Conservation (phyloP, 1,284 basidiomycete species). For the Sutorius eximius region DNA sequence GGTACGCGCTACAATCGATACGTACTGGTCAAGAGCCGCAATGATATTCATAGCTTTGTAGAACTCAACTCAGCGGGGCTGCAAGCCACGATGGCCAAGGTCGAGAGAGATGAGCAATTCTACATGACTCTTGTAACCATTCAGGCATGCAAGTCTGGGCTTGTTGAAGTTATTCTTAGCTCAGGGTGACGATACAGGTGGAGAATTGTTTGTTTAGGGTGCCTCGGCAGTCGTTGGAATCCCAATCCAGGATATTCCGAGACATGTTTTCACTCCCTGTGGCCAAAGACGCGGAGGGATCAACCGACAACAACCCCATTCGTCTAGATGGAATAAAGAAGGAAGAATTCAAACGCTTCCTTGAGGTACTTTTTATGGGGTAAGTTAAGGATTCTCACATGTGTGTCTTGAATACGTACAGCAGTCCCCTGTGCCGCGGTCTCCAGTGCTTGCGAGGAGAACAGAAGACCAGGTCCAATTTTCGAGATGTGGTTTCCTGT, state of each 20-base stretch:
- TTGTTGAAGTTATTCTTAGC: background rate
- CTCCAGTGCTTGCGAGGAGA: slow-evolving; percentile 1
- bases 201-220: slow-evolving; percentile 24
- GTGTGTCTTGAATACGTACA: background rate
- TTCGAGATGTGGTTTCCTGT: slow-evolving; percentile 23
- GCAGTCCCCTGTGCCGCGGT: no score
- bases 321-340: slow-evolving; percentile 17
- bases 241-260: slow-evolving; percentile 22
- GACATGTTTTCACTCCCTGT: slow-evolving; percentile 27
- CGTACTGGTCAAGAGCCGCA: background rate
- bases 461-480: background rate
- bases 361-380: slow-evolving; percentile 22
- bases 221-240: slow-evolving; percentile 18
- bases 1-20: background rate
- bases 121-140: slow-evolving; percentile 14
- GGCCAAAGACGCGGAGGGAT: slow-evolving; percentile 17
- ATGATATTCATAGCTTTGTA: background rate
- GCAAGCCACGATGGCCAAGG: background rate
- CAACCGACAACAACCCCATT: slow-evolving; percentile 16
- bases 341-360: slow-evolving; percentile 22
- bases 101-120: slow-evolving; percentile 1
- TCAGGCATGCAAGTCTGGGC: slow-evolving; percentile 1
- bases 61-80: background rate
- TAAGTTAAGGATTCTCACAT: slow-evolving; percentile 1
- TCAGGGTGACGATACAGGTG: slow-evolving; percentile 15